Evolutionary conservation across 106 monocot genomes (phyloP).

Genomic region (Agapanthus africanus): DNA sequence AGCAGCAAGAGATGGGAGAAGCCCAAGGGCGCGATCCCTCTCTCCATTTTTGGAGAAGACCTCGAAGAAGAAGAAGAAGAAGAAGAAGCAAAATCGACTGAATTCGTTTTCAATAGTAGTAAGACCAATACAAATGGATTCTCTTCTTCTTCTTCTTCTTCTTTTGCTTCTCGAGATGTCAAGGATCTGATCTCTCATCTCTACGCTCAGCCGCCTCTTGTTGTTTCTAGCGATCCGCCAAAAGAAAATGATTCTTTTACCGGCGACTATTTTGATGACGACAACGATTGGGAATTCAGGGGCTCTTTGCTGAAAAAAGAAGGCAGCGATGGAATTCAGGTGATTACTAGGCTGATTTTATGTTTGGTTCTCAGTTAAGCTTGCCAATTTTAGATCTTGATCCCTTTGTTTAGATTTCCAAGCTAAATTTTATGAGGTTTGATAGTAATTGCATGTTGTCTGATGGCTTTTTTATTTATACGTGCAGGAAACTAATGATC

Average conservation of each 20-base stretch:
- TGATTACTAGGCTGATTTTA: not conserved
- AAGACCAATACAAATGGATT: too few relatives aligned
- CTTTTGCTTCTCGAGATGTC: not conserved
- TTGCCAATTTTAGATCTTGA: too few relatives aligned
- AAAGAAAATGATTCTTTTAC: too few relatives aligned
- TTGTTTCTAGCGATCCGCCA: too few relatives aligned
- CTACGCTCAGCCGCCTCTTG: constrained; percentile 12
- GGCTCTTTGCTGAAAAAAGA: constrained; percentile 6
- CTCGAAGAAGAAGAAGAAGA: too few relatives aligned
- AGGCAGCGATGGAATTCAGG: not conserved
- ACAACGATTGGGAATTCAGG: constrained; percentile 26
- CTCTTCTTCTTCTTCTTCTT: constrained; percentile 1
- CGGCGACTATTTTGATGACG: constrained; percentile 10
- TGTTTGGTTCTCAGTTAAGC: too few relatives aligned
- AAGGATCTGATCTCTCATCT: constrained; percentile 23
- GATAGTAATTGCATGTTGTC: too few relatives aligned
- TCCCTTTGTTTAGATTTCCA: too few relatives aligned
- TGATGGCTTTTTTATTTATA: too few relatives aligned
- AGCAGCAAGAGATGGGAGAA: too few relatives aligned
- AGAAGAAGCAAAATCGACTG: constrained; percentile 8
- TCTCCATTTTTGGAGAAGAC: constrained; percentile 39
- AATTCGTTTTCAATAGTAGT: not conserved
- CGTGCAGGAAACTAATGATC: not conserved
- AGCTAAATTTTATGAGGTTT: too few relatives aligned
- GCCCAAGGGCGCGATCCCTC: constrained; percentile 29